Evolutionary conservation across 345 rosid species (phyloP), one percentile per base, ranked within the genome.

Genomic region (Gossypium sturtianum): DNA sequence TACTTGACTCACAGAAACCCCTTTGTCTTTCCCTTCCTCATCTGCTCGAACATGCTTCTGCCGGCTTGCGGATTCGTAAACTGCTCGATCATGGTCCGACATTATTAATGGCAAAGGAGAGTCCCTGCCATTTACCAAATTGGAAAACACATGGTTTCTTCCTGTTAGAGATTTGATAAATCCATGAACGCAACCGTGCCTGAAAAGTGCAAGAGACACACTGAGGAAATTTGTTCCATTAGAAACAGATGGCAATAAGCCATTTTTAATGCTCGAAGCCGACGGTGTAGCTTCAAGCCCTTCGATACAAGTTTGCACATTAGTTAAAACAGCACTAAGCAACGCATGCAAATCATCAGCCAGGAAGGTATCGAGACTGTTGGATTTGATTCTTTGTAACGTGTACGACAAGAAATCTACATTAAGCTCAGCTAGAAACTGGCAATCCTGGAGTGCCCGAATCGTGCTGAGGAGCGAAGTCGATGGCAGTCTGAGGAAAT

Each of bases 31-130:
- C 15, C 71, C 71, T 20, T 38, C 15, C 16, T 62, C 64, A 71
- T 77, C 78, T 68, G 11, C 16, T 41, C 48, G 56, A 72, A 53
- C 77, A 25, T 83, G 82, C 49, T 79, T 81, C 66, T 83, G 81
- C 9, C 77, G 34, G 49, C 75, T 76, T 15, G 77, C 78, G 1
- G 85, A 70, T 74, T 88, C 84, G 38, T 77, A 77, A 43, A 89
- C 53, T 17, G 71, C 68, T 1, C 71, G 86, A 7, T 80, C 78
- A 41, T 63, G 43, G 60, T 70, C 15, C 1, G 91, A 82, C 85
- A 87, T 84, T 49, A 54, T 82, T 3, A 87, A 51, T 0, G 85
- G 81, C 48, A 86, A 68, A 20, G 76, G 66, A 68, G 58, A 17
- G 51, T 27, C 29, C 51, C 23, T 25, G 58, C 44, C 72, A 66